phyloP scores from a whole-genome alignment of 805 yeast species.

The Lipomyces sp. region DNA sequence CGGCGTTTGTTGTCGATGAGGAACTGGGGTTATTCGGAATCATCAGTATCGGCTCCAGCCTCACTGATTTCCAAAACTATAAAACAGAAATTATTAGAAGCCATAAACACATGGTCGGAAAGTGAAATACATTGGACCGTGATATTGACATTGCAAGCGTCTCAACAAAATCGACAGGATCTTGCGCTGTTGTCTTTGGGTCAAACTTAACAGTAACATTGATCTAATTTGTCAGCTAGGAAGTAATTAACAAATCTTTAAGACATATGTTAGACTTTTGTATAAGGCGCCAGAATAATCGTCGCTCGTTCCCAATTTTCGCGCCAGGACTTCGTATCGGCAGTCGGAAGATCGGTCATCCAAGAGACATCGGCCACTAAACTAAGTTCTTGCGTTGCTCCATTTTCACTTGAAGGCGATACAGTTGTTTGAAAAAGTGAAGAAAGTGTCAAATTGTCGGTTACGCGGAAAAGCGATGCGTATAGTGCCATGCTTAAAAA shows the following conservation, averaged over 20 bases:
- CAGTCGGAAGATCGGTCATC: slow-evolving; percentile 7
- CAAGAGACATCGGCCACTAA: neutral
- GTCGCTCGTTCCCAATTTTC: slow-evolving; percentile 1
- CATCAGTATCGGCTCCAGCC: slow-evolving; percentile 13
- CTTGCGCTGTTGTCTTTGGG: neutral
- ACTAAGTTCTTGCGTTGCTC: neutral
- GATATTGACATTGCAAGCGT: slow-evolving; percentile 15
- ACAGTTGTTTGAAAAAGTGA: neutral
- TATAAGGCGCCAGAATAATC: neutral
- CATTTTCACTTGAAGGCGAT: neutral
- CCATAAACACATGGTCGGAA: neutral
- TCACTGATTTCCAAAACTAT: slow-evolving; percentile 22
- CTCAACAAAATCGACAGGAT: slow-evolving; percentile 1
- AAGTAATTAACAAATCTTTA: neutral
- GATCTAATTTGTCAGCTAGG: neutral
- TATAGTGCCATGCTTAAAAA: neutral
- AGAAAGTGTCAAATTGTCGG: neutral
- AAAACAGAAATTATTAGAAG: neutral
- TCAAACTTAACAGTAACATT: slow-evolving; percentile 5
- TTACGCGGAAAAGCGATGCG: neutral
- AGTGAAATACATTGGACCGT: slow-evolving; percentile 8
- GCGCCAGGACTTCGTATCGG: neutral
- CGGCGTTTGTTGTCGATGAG: neutral
- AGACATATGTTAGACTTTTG: neutral
- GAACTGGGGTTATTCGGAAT: slow-evolving; percentile 2